These are phyloP conservation scores for Pyrenochaeta sp. DNA, from an alignment of 2,329 filamentous ascomycete genomes.

Conservation along the genomic window DNA sequence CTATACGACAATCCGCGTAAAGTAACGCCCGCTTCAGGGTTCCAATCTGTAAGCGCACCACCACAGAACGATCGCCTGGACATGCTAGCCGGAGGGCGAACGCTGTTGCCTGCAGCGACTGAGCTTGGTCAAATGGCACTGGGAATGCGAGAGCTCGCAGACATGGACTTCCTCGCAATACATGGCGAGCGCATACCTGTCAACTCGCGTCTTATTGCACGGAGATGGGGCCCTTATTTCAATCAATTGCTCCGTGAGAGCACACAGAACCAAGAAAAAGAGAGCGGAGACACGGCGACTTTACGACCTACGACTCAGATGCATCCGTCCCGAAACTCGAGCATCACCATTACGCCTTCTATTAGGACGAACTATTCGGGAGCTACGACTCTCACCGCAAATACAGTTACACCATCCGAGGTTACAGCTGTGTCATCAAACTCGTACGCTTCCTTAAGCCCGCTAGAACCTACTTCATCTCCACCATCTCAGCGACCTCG, in stretches of 20 bases:
- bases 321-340: constrained; percentile 76
- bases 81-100: constrained; percentile 75
- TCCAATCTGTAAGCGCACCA: constrained; percentile 81
- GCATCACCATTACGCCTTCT: constrained; percentile 81
- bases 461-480: constrained; percentile 62
- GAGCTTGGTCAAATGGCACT: constrained; percentile 85
- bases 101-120: constrained; percentile 78
- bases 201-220: constrained; percentile 86
- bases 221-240: constrained; percentile 95
- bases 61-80: constrained; percentile 62
- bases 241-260: constrained; percentile 89
- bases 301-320: constrained; percentile 68
- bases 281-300: constrained; percentile 73
- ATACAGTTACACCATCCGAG: constrained; percentile 47
- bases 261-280: constrained; percentile 66
- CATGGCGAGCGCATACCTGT: constrained; percentile 91
- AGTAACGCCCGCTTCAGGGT: constrained; percentile 79
- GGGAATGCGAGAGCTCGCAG: constrained; percentile 81
- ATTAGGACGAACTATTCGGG: constrained; percentile 61
- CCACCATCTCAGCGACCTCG: constrained; percentile 75
- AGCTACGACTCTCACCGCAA: constrained; percentile 54
- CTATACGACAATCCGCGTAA: constrained; percentile 95
- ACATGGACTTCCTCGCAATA: constrained; percentile 96
- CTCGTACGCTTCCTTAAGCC: constrained; percentile 55
- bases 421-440: constrained; percentile 51